Percentiles rank a stretch among this genome's conserved stretches.
These are phyloP conservation scores for Hibiscus tridactylites DNA, from an alignment of 345 rosid genomes.

Conservation along the genomic window DNA sequence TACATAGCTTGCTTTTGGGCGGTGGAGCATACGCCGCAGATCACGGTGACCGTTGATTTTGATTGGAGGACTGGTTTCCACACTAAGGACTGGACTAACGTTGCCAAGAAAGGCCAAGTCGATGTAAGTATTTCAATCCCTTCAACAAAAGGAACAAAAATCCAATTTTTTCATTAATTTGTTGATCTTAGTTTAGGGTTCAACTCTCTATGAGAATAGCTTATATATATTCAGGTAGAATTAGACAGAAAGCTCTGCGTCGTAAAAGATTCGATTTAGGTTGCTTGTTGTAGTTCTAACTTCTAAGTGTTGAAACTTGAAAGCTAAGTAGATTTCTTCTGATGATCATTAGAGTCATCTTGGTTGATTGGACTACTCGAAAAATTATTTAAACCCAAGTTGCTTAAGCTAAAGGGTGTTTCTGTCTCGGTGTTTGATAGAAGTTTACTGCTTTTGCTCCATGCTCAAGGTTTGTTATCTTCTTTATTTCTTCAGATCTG, in stretches of 20 bases:
- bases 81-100: constrained; percentile 69
- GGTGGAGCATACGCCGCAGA: constrained; percentile 43
- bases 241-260: not conserved
- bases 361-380: not conserved
- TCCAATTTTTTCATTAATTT: too few species aligned
- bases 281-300: not conserved
- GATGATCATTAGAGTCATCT: not conserved
- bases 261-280: not conserved
- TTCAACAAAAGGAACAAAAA: not conserved
- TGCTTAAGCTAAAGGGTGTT: not conserved
- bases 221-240: not conserved
- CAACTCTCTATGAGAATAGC: not conserved
- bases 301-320: not conserved
- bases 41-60: constrained; percentile 58
- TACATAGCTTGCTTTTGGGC: constrained; percentile 79
- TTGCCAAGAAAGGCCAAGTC: constrained; percentile 87
- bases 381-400: not conserved
- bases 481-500: not conserved
- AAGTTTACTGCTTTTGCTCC: not conserved
- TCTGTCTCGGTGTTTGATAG: not conserved
- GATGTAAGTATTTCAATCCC: constrained; percentile 44
- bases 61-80: constrained; percentile 85
- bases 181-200: not conserved
- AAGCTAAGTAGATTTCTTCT: not conserved
- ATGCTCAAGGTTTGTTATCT: not conserved